These are phyloP conservation scores for Ochromonas danica DNA, from an alignment of 108 stramenopile genomes.

Conservation along the genomic window DNA sequence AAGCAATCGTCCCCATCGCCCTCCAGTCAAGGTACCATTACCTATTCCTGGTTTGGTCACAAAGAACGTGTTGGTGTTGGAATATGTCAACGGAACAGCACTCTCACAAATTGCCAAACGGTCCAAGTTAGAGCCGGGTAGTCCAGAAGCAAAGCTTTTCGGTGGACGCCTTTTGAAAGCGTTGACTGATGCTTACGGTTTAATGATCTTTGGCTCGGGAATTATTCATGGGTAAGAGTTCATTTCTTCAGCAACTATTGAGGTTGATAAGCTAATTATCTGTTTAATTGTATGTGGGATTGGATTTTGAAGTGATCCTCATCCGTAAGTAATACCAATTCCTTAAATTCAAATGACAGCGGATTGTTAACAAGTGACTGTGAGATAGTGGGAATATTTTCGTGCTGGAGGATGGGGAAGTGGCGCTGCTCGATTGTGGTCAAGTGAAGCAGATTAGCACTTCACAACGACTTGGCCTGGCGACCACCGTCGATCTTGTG, in stretches of 20 bases:
- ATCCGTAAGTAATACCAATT: too few relatives aligned
- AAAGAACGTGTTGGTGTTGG: slow-evolving; percentile 83
- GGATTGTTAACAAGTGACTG: too few relatives aligned
- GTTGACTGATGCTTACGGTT: slow-evolving; percentile 83
- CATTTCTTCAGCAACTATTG: slow-evolving; percentile 35
- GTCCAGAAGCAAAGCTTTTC: slow-evolving; percentile 82
- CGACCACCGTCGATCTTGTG: slow-evolving; percentile 70
- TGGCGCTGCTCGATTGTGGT: slow-evolving; percentile 89
- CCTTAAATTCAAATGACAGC: too few relatives aligned
- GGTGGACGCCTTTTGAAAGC: slow-evolving; percentile 69
- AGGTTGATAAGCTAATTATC: too few relatives aligned
- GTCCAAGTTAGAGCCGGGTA: slow-evolving; percentile 70
- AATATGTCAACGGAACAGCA: slow-evolving; percentile 64
- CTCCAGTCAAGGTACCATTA: slow-evolving; percentile 78
- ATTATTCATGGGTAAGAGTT: slow-evolving; percentile 79
- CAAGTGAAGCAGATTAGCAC: slow-evolving; percentile 49
- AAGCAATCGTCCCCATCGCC: slow-evolving; percentile 54
- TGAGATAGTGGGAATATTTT: slow-evolving; percentile 80
- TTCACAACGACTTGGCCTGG: slow-evolving; percentile 42
- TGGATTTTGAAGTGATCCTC: too few relatives aligned
- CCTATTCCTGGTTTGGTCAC: slow-evolving; percentile 78
- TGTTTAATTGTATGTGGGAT: too few relatives aligned
- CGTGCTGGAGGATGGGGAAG: slow-evolving; percentile 78
- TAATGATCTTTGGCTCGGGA: slow-evolving; percentile 82
- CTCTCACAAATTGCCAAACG: slow-evolving; percentile 63